Evolutionary conservation across 495 filamentous ascomycete species (phyloP).

Genomic region (Copromyces sp.): DNA sequence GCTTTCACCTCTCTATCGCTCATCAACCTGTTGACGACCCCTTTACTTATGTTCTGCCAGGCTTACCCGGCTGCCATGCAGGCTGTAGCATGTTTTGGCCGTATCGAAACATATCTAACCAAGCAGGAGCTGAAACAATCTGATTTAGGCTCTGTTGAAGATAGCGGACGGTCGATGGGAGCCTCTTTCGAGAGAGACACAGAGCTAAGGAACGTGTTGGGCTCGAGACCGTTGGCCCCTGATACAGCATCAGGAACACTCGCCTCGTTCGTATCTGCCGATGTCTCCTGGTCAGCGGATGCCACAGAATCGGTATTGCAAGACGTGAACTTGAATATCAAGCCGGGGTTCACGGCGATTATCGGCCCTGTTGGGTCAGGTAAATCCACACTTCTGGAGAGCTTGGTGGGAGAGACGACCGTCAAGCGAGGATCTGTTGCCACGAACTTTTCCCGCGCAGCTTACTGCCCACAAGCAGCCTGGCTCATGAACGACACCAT

Average conservation of each 20-base stretch:
- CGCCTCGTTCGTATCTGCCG: neutral
- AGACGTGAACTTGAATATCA: neutral
- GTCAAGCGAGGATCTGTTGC: constrained; percentile 26
- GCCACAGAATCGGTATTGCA: neutral
- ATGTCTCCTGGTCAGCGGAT: constrained; percentile 2
- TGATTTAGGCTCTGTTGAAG: neutral
- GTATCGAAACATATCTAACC: constrained; percentile 39
- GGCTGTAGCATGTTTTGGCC: constrained; percentile 46
- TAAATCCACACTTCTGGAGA: constrained; percentile 32
- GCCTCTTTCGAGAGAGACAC: neutral
- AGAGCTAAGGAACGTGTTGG: neutral
- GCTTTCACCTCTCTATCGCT: constrained; percentile 49
- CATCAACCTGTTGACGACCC: constrained; percentile 44
- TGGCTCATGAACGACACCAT: constrained; percentile 35
- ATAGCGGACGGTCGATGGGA: neutral
- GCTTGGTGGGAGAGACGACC: constrained; percentile 26
- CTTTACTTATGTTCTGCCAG: constrained; percentile 42
- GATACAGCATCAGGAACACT: neutral
- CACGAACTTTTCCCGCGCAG: constrained; percentile 12
- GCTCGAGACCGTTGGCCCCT: neutral
- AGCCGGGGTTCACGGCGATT: constrained; percentile 14
- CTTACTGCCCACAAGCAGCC: constrained; percentile 34
- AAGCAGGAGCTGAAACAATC: neutral
- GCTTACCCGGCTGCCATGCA: constrained; percentile 41
- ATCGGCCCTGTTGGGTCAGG: constrained; percentile 34